A percentile compares a stretch with the other conserved stretches of the same genome.
Evolutionary conservation across 2,329 filamentous ascomycete species (phyloP).

Genomic region (Xylaria digitata): DNA sequence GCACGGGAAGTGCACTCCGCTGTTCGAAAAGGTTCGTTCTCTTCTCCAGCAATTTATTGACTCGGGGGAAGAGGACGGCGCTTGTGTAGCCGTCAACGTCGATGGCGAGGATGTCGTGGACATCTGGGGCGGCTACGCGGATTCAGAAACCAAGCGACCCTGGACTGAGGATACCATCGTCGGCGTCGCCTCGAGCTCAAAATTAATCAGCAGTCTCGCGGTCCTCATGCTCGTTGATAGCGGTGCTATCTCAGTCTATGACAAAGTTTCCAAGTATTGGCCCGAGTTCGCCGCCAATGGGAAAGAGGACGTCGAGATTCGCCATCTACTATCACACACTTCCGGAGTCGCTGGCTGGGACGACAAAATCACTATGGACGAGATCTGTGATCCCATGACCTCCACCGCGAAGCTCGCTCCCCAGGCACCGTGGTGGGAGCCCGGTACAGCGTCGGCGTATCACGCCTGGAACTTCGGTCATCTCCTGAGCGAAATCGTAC

Average conservation of each 20-base stretch:
- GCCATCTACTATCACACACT: slow-evolving; percentile 55
- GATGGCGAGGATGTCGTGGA: slow-evolving; percentile 54
- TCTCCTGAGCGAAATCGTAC: slow-evolving; percentile 56
- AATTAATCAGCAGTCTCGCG: slow-evolving; percentile 53
- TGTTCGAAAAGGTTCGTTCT: slow-evolving; percentile 52
- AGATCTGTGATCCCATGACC: slow-evolving; percentile 49
- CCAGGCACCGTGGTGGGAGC: slow-evolving; percentile 57
- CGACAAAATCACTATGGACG: slow-evolving; percentile 47
- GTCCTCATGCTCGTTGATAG: slow-evolving; percentile 54
- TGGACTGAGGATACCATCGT: slow-evolving; percentile 55
- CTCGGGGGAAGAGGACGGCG: slow-evolving; percentile 55
- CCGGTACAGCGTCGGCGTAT: slow-evolving; percentile 56
- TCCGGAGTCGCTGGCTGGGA: slow-evolving; percentile 52
- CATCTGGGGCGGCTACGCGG: slow-evolving; percentile 55
- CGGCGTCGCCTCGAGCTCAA: slow-evolving; percentile 54
- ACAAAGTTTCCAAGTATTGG: slow-evolving; percentile 56
- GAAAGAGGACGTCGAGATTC: slow-evolving; percentile 54
- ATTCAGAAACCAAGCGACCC: slow-evolving; percentile 46
- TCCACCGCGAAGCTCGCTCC: slow-evolving; percentile 51
- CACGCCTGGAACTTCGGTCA: slow-evolving; percentile 55
- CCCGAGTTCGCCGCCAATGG: slow-evolving; percentile 57
- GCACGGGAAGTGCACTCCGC: slow-evolving; percentile 52
- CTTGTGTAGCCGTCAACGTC: slow-evolving; percentile 55
- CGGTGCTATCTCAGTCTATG: slow-evolving; percentile 52
- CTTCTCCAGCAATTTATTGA: slow-evolving; percentile 52